phyloP scores from a whole-genome alignment of 73 alveolate species.

The Tetrahymena thermophila region DNA sequence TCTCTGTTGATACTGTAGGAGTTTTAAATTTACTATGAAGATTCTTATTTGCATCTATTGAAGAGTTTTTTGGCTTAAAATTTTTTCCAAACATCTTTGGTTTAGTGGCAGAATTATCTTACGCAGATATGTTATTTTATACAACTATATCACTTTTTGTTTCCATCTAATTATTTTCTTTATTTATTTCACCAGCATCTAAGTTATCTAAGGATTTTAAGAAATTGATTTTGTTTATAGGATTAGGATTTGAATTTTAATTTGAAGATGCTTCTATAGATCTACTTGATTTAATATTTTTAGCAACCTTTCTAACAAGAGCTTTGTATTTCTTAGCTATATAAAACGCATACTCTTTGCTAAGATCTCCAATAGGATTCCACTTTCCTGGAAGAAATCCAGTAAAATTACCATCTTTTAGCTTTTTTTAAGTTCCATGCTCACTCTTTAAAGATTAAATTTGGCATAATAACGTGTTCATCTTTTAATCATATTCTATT shows the following conservation, averaged over 20 bases:
- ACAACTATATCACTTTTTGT: background rate
- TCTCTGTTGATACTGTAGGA: background rate
- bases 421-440: background rate
- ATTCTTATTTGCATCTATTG: background rate
- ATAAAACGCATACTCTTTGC: background rate
- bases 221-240: background rate
- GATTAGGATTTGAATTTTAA: background rate
- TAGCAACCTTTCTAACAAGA: background rate
- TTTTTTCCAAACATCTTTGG: background rate
- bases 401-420: background rate
- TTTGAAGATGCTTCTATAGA: background rate
- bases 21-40: background rate
- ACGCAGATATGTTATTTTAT: background rate
- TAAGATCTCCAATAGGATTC: background rate
- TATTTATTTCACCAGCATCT: background rate
- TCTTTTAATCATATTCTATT: background rate
- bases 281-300: background rate
- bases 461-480: background rate
- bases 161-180: background rate
- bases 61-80: background rate
- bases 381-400: background rate
- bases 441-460: background rate
- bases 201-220: background rate
- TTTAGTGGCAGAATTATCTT: background rate
- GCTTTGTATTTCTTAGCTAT: background rate